Evolutionary conservation across 2,329 filamentous ascomycete genomes (phyloP).

Genomic region (Ceratocystis cacaofunesta): DNA sequence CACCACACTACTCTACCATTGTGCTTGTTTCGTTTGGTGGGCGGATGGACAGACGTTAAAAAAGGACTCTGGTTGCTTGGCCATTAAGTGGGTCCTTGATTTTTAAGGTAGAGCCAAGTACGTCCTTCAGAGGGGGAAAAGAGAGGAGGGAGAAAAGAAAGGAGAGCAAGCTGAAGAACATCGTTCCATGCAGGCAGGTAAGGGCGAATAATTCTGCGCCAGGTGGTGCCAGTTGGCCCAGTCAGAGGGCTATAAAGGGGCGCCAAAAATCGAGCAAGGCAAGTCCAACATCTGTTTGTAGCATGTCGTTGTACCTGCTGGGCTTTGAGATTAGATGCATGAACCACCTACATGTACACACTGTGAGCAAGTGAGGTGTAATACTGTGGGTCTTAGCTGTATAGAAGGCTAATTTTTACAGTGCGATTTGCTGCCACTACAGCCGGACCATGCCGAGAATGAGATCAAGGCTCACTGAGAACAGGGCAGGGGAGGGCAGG

Average conservation of each 20-base stretch:
- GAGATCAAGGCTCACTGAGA: neutral
- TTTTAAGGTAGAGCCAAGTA: neutral
- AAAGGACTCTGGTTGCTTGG: neutral
- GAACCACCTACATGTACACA: neutral
- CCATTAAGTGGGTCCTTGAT: neutral
- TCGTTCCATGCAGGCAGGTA: too few relatives aligned
- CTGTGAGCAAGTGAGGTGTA: neutral
- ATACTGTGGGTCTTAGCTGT: neutral
- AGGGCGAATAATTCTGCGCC: neutral
- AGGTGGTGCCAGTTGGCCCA: neutral
- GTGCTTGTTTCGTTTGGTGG: neutral
- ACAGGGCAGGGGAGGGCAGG: neutral
- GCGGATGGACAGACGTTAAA: neutral
- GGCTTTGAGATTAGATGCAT: conserved; percentile 1
- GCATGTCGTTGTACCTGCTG: conserved; percentile 2
- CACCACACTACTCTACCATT: neutral
- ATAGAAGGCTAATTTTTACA: neutral
- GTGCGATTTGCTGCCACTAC: neutral
- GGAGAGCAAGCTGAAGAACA: neutral
- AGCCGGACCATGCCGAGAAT: neutral
- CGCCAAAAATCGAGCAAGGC: neutral
- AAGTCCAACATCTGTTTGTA: neutral
- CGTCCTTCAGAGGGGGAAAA: neutral
- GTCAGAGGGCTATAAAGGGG: neutral
- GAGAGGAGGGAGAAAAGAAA: neutral